phyloP scores from a whole-genome alignment of 2,329 filamentous ascomycete genomes.

The Teratosphaeria gauchensis region DNA sequence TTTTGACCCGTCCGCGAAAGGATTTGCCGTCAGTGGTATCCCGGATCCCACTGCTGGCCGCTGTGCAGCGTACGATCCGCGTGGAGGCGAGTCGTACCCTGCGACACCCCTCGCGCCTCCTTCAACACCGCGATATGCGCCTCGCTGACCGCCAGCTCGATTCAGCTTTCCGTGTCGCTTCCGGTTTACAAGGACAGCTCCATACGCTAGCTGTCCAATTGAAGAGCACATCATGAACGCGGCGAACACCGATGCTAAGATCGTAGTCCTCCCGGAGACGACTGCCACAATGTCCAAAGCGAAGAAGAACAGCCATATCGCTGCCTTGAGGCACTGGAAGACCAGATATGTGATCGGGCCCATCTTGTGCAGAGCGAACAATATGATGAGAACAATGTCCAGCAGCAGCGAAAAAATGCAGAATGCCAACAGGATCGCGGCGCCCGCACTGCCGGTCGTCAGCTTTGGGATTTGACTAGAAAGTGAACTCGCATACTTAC shows the following conservation, averaged over 20 bases:
- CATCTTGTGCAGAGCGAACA: conserved; percentile 14
- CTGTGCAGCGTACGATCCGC: background rate
- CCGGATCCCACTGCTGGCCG: background rate
- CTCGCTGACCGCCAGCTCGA: background rate
- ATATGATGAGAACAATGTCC: conserved; percentile 18
- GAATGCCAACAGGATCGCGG: conserved; percentile 13
- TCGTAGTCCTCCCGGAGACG: background rate
- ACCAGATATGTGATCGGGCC: conserved; percentile 14
- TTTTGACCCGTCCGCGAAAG: conserved; percentile 1
- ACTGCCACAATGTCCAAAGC: conserved; percentile 6
- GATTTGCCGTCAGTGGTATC: background rate
- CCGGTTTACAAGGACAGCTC: background rate
- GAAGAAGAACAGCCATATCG: conserved; percentile 15
- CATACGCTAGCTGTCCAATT: background rate
- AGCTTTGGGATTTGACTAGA: no score
- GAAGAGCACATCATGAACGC: background rate
- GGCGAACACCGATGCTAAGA: background rate
- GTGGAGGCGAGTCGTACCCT: background rate
- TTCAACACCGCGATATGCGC: background rate
- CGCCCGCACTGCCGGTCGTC: conserved; percentile 10
- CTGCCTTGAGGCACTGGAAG: conserved; percentile 16
- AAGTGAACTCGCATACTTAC: no score
- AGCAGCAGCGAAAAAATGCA: conserved; percentile 15
- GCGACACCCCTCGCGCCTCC: no score
- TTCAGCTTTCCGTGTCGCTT: background rate